Base-by-base conservation (phyloP, 441 rosid genomes). In the Rhodomyrtus psidioides region DNA sequence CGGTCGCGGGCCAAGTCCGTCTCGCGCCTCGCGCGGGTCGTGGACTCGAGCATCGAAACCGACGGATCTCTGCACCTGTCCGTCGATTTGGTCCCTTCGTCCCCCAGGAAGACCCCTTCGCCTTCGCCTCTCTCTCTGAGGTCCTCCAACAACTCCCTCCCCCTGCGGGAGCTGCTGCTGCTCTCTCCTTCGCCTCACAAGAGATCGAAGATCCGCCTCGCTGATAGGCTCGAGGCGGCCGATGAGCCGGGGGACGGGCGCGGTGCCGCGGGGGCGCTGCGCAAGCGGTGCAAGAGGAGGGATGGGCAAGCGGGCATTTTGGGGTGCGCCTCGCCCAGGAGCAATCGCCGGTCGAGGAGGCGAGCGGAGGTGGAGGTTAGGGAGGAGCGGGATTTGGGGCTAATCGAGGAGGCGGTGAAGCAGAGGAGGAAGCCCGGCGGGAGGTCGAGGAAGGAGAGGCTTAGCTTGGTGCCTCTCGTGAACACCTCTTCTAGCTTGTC, bases 381-480 rank as follows among this genome's bases (percentile, higher is more conserved):
- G 87, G 97, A 95, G 85, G 98, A 94, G 75, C 93, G 92, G 88
- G 98, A 95, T 82, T 81, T 88, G 83, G 94, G 84, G 24, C 84
- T 86, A 28, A 88, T 76, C 28, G 98, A 96, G 55, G 97, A 94
- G 83, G 84, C 83, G 44, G 90, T 82, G 56, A 95, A 93, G 82
- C 87, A 74, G 9, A 91, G 93, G 60, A 93, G 92, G 82, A 87
- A 91, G 86, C 91, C 88, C 49, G 91, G 91, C 4, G 92, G 90
- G 59, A 88, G 91, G 65, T 89, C 96, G 53, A 95, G 93, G 92
- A 97, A 95, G 91, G 98, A 95, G 92, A 95, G 92, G 89, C 94
- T 90, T 19, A 86, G 89, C 88, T 82, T 91, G 39, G 91, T 89
- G 79, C 90, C 94, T 82, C 81, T 86, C 56, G 86, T 89, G 58